Conservation (phyloP, 768 basidiomycete genomes). For the Tulasnella calospora region DNA sequence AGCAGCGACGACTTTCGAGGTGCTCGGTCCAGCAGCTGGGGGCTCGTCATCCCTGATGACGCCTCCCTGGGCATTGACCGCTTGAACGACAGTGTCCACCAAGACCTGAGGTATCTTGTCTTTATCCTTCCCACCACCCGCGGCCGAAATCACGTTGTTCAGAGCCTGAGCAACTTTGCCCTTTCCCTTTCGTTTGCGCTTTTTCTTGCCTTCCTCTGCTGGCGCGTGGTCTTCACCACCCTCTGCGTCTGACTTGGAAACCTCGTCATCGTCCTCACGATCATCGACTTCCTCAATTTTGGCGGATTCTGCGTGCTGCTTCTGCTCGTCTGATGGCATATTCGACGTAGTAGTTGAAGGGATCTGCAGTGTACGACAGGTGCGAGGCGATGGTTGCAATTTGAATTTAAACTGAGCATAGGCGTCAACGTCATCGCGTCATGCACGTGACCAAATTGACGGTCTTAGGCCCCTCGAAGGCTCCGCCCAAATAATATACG, state of each 20-base stretch:
- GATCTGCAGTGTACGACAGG: no score
- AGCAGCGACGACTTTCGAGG: slow-evolving; percentile 3
- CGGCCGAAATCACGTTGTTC: slow-evolving; percentile 39
- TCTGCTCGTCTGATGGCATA: no score
- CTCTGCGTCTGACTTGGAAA: neutral
- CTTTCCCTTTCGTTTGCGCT: slow-evolving; percentile 85
- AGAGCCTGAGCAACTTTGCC: slow-evolving; percentile 34
- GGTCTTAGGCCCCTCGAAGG: neutral
- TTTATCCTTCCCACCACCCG: slow-evolving; percentile 47
- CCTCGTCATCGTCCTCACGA: neutral
- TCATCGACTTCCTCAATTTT: neutral
- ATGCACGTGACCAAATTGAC: neutral
- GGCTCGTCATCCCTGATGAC: slow-evolving; percentile 15
- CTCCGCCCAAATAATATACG: neutral
- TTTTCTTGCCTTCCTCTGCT: slow-evolving; percentile 44
- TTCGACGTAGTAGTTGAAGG: no score
- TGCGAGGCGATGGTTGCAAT: no score
- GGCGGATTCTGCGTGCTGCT: neutral
- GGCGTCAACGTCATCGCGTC: neutral
- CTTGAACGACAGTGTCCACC: slow-evolving; percentile 61
- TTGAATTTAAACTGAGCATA: neutral
- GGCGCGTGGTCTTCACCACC: neutral
- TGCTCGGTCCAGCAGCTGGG: neutral
- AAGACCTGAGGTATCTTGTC: slow-evolving; percentile 56
- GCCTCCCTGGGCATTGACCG: slow-evolving; percentile 58